Conservation (phyloP, 2,329 filamentous ascomycete species). For the Neopestalotiopsis sp. region DNA sequence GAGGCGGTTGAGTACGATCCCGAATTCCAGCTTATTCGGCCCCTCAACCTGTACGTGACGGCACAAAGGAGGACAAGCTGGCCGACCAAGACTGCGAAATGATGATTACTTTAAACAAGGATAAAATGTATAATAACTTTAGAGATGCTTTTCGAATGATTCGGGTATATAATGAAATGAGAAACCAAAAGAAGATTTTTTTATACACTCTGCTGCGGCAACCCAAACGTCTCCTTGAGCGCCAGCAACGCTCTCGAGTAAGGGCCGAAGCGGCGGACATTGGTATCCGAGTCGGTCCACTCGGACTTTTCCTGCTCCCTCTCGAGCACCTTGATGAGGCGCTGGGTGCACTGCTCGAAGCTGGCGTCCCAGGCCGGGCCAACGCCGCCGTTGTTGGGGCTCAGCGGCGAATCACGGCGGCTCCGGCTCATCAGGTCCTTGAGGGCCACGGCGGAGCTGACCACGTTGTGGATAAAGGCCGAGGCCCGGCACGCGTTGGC, state of each 20-base stretch:
- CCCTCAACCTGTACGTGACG: slow-evolving; percentile 57
- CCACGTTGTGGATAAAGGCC: slow-evolving; percentile 13
- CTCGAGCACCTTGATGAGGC: slow-evolving; percentile 3
- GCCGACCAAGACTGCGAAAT: slow-evolving; percentile 36
- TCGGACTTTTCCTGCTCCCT: slow-evolving; percentile 14
- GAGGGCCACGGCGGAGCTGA: slow-evolving; percentile 12
- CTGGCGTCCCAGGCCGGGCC: slow-evolving; percentile 4
- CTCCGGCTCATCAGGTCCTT: slow-evolving; percentile 7
- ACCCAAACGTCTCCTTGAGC: slow-evolving; percentile 3
- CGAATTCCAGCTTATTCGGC: slow-evolving; percentile 61
- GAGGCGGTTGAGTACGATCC: slow-evolving; percentile 62
- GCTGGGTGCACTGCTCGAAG: slow-evolving; percentile 13
- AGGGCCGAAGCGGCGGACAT: slow-evolving; percentile 11
- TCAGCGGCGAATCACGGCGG: neutral
- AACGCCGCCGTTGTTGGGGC: neutral
- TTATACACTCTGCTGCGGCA: neutral
- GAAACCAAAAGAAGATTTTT: neutral
- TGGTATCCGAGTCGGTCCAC: slow-evolving; percentile 13
- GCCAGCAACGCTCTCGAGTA: slow-evolving; percentile 10
- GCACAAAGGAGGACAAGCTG: slow-evolving; percentile 53
- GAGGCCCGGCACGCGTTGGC: slow-evolving; percentile 9
- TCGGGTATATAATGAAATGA: slow-evolving; percentile 1
- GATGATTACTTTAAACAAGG: neutral
- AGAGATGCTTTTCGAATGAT: neutral
- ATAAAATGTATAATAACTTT: slow-evolving; percentile 1